phyloP scores from a whole-genome alignment of 768 basidiomycete species.

The Xerocomellus chrysenteron region DNA sequence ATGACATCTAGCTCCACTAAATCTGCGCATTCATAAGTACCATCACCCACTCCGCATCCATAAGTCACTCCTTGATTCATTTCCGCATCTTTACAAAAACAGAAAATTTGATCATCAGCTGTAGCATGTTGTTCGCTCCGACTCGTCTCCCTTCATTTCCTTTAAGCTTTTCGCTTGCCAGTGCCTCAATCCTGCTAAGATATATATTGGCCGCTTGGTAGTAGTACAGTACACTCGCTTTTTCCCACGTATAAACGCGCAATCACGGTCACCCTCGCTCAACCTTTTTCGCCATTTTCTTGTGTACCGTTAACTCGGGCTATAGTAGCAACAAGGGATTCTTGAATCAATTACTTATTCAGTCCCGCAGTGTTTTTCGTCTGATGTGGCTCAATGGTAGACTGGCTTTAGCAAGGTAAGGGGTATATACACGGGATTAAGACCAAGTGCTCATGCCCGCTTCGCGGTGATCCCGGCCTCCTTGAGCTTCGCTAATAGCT shows the following conservation, averaged over 20 bases:
- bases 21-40: neutral
- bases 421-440: neutral
- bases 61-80: slow-evolving; percentile 20
- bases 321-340: slow-evolving; percentile 7
- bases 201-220: slow-evolving; percentile 27
- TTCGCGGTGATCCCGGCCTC: slow-evolving; percentile 63
- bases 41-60: neutral
- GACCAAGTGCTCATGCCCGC: slow-evolving; percentile 17
- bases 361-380: neutral
- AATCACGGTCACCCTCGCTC: slow-evolving; percentile 9
- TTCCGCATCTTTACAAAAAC: slow-evolving; percentile 11
- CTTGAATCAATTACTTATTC: slow-evolving; percentile 21
- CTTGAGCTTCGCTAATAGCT: slow-evolving; percentile 85
- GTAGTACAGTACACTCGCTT: slow-evolving; percentile 15
- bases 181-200: slow-evolving; percentile 16
- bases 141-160: slow-evolving; percentile 7
- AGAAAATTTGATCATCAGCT: slow-evolving; percentile 10
- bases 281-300: slow-evolving; percentile 2
- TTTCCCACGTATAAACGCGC: slow-evolving; percentile 8
- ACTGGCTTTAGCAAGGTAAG: neutral
- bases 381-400: neutral
- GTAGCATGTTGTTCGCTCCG: slow-evolving; percentile 29
- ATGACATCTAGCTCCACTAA: slow-evolving; percentile 8
- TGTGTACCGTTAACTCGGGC: slow-evolving; percentile 12
- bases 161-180: slow-evolving; percentile 6